A percentile compares a stretch with the other conserved stretches of the same genome.
These are phyloP conservation scores for Gnaphalium uliginosum DNA, from an alignment of 129 eudicot genomes.

Conservation along the genomic window DNA sequence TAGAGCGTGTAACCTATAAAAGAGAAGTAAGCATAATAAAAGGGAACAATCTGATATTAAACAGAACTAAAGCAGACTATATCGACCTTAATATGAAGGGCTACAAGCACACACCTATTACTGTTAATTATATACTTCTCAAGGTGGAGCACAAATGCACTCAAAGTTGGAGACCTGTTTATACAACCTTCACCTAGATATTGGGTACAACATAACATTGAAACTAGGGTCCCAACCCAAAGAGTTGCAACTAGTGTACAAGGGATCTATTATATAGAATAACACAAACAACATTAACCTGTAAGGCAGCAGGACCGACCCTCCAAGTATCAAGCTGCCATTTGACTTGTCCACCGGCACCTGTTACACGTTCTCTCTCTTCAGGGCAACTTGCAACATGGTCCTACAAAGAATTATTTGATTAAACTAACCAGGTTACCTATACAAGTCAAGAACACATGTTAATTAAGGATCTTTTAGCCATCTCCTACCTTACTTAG, in stretches of 20 bases:
- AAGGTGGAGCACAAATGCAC: neutral
- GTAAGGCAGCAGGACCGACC: constrained; percentile 95
- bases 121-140: neutral
- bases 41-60: neutral
- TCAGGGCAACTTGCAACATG: constrained; percentile 85
- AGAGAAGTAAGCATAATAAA: neutral
- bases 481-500: constrained; percentile 67
- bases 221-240: neutral
- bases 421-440: neutral
- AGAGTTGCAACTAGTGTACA: neutral
- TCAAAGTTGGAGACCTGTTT: too few relatives aligned
- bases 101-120: too few relatives aligned
- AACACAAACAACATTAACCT: constrained; percentile 45
- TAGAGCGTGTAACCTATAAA: constrained; percentile 88
- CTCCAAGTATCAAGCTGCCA: constrained; percentile 98
- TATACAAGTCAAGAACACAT: constrained; percentile 15
- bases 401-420: constrained; percentile 53
- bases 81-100: too few relatives aligned
- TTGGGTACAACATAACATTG: neutral
- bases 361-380: constrained; percentile 80
- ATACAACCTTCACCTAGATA: too few relatives aligned
- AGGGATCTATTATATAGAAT: neutral
- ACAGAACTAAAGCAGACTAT: neutral
- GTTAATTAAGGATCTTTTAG: neutral
- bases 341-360: constrained; percentile 73